Evolutionary conservation across 2,329 filamentous ascomycete species (phyloP), one percentile per base, ranked within the genome.

Genomic region (Nemania sp.): DNA sequence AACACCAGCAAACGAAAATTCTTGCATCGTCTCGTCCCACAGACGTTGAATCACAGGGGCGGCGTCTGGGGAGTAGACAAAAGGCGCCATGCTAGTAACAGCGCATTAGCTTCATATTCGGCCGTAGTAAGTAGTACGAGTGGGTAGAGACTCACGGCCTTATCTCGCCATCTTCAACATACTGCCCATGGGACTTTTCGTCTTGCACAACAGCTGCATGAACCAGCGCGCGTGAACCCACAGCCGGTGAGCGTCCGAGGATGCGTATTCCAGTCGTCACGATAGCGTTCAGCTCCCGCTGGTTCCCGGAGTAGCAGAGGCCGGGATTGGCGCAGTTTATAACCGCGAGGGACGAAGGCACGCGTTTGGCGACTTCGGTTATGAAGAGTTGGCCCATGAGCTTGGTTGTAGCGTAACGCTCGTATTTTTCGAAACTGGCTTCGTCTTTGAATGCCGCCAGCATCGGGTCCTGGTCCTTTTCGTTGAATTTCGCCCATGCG

Each of bases 301-400:
- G 6, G 15, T n/a, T n/a, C n/a, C n/a, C n/a, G n/a, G n/a, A n/a
- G n/a, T n/a, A n/a, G n/a, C n/a, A n/a, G n/a, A n/a, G n/a, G n/a
- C n/a, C n/a, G n/a, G n/a, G n/a, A n/a, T n/a, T n/a, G n/a, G n/a
- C n/a, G n/a, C n/a, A n/a, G n/a, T n/a, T n/a, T n/a, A n/a, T n/a
- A n/a, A n/a, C n/a, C n/a, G n/a, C n/a, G n/a, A n/a, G n/a, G n/a
- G n/a, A n/a, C n/a, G n/a, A n/a, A n/a, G n/a, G n/a, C n/a, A n/a
- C n/a, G n/a, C n/a, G n/a, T n/a, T n/a, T n/a, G n/a, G n/a, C n/a
- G n/a, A n/a, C n/a, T n/a, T n/a, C n/a, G n/a, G n/a, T n/a, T n/a
- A n/a, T n/a, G 44, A 68, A 70, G 3, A 69, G 49, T n/a, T 66
- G 62, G 19, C 54, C 59, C 5, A 70, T 54, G 0, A 66, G 60